Evolutionary conservation across 1,139 yeast species (phyloP).

Genomic region (Taphrina flavorubra): DNA sequence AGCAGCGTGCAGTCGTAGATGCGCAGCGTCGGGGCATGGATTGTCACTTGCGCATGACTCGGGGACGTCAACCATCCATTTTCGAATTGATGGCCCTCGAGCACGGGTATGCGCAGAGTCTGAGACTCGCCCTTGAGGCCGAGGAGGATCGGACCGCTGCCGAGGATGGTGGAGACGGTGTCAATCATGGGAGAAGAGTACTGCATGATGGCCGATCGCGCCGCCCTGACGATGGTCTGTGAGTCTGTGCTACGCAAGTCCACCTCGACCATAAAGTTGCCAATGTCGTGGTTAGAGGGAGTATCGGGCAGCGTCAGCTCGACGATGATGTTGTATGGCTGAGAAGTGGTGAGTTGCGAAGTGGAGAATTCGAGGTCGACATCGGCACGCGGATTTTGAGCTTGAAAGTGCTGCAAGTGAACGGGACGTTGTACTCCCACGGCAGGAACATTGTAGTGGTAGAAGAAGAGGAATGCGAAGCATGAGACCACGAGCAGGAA

Average conservation of each 20-base stretch:
- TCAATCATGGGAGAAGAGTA: conserved; percentile 33
- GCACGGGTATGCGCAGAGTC: conserved; percentile 19
- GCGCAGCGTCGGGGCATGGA: conserved; percentile 27
- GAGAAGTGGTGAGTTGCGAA: conserved; percentile 20
- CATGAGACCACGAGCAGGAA: conserved; percentile 19
- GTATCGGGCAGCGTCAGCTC: conserved; percentile 26
- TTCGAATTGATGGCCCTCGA: conserved; percentile 26
- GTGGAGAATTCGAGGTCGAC: conserved; percentile 20
- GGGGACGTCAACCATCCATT: conserved; percentile 25
- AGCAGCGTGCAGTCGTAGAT: conserved; percentile 13
- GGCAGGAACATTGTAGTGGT: conserved; percentile 31
- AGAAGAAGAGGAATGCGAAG: conserved; percentile 33
- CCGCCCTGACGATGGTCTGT: conserved; percentile 6
- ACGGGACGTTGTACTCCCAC: conserved; percentile 8
- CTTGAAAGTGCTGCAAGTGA: conserved; percentile 22
- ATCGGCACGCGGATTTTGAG: conserved; percentile 8
- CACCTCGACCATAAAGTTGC: conserved; percentile 39
- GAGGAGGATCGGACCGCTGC: conserved; percentile 19
- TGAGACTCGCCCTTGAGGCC: conserved; percentile 27
- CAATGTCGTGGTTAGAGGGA: conserved; percentile 32
- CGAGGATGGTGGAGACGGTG: conserved; percentile 17
- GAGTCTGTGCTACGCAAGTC: conserved; percentile 22
- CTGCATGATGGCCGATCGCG: conserved; percentile 29
- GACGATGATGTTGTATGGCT: conserved; percentile 36
- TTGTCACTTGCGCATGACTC: conserved; percentile 17